Evolutionary conservation across 2,329 filamentous ascomycete genomes (phyloP), one percentile per base, ranked within the genome.

Genomic region (Cordyceps militaris): DNA sequence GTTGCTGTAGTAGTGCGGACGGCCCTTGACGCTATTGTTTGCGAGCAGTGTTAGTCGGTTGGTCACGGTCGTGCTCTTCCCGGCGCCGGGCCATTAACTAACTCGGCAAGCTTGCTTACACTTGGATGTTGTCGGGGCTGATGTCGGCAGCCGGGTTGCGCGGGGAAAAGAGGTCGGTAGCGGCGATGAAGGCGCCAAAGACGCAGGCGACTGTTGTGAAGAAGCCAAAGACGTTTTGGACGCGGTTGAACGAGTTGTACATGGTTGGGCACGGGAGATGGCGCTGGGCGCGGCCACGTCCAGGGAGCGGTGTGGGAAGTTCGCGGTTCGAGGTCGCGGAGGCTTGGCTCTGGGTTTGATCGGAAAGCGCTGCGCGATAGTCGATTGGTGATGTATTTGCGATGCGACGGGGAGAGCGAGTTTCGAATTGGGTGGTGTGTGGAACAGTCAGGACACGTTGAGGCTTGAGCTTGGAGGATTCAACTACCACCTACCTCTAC

Each of bases 221-320:
- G 84, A 96, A 97, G 73, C 94, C 91, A 72, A 99, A 99, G 71
- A 91, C 87, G 76, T 91, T 93, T 74, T 99, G 94, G 64, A 87
- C 73, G 65, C 94, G 89, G 62, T 89, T 91, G 50, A 96, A 75
- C 48, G 88, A 83, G 69, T 90, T 95, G 75, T 97, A 87, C 94
- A 99, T 97, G 61, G 87, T 94, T 38, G 76, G 69, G 63, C 9
- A 2, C 23, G 60, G 59, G 30, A 4, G 24, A 34, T 34, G 42
- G 11, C 11, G n/a, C 16, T 21, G 30, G 32, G 19, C 43, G 44
- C 51, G 19, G 40, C 52, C 42, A 55, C 52, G 52, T 34, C 42
- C 5, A 23, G 26, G 5, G 32, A 11, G 34, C 14, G 43, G 8
- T 32, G 16, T 38, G 19, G 19, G 5, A 21, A 14, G 34, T 40